These are phyloP conservation scores for Nicotiana undulata DNA, from an alignment of 257 asterid genomes.

Conservation along the genomic window DNA sequence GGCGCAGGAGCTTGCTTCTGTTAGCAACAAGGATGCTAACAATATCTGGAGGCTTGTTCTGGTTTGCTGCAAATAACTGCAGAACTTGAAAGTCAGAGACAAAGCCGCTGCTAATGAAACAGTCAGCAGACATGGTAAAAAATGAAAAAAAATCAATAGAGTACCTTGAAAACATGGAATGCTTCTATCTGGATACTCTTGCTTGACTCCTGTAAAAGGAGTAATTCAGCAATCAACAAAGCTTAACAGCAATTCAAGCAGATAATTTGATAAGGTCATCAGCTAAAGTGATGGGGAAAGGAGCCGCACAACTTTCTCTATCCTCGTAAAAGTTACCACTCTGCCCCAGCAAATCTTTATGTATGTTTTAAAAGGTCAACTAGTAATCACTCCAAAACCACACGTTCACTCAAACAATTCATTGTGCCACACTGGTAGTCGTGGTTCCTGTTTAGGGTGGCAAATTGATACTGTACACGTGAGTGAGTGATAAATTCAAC, in stretches of 20 bases:
- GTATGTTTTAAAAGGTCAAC: not conserved
- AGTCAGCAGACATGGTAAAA: not conserved
- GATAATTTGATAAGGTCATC: not conserved
- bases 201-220: slow-evolving; percentile 69
- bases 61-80: slow-evolving; percentile 87
- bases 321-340: not conserved
- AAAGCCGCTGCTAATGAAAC: not conserved
- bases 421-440: not conserved
- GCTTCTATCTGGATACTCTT: slow-evolving; percentile 91
- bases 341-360: not conserved
- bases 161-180: slow-evolving; percentile 90
- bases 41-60: slow-evolving; percentile 80
- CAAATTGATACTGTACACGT: not conserved
- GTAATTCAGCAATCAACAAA: not conserved
- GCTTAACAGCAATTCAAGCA: not conserved
- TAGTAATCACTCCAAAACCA: not conserved
- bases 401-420: not conserved
- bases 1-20: slow-evolving; percentile 80
- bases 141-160: not conserved
- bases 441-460: not conserved
- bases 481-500: not conserved
- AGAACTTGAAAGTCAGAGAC: slow-evolving; percentile 8
- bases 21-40: slow-evolving; percentile 62
- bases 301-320: not conserved
- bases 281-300: not conserved